Base-by-base conservation (phyloP, 371 early-diverging fungal genomes). In the Chytridium lagenaria region DNA sequence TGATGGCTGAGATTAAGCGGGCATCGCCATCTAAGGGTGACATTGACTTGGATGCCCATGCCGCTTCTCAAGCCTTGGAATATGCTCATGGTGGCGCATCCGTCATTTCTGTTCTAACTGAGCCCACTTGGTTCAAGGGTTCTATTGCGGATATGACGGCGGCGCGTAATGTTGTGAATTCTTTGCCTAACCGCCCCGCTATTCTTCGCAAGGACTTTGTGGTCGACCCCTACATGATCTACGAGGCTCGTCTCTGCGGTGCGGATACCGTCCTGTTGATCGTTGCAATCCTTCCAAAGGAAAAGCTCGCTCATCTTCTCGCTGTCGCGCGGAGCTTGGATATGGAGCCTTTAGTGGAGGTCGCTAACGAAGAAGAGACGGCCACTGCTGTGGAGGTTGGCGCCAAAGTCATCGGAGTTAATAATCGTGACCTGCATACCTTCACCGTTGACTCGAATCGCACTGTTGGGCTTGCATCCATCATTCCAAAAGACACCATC, bases 311-410 rank as follows among this genome's bases (percentile, higher is more conserved):
- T 15, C 79, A 95, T 59, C 85, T 96, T 10, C 86, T 95, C 76
- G 81, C 76, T 7, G 92, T 91, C 73, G 80, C 95, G 1, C 87
- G 92, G 15, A 69, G 76, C 7, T 84, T 97, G 10, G 94, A 94
- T 1, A 98, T 98, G 92, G 98, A 97, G 80, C 96, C 99, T n/a
- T 81, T 98, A 70, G 98, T 98, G 0, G 99, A 98, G 82, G 97
- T 98, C 44, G 95, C 97, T 79, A 93, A 91, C 74, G 87, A 80
- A 15, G 90, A 87, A 37, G 98, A 98, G 83, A 95, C 96, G 96
- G 79, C 87, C 37, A 85, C 88, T 40, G 98, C 98, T 0, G 78
- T 95, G 39, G 88, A 87, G 19, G 77, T 91, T 1, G 96, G 94
- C 0, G 89, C 99, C 26, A 87, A 87, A 76, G 89, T 96, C 49